Percentiles rank a stretch among this genome's conserved stretches.
These are phyloP conservation scores for Millerozyma miso DNA, from an alignment of 805 yeast species.

Conservation along the genomic window DNA sequence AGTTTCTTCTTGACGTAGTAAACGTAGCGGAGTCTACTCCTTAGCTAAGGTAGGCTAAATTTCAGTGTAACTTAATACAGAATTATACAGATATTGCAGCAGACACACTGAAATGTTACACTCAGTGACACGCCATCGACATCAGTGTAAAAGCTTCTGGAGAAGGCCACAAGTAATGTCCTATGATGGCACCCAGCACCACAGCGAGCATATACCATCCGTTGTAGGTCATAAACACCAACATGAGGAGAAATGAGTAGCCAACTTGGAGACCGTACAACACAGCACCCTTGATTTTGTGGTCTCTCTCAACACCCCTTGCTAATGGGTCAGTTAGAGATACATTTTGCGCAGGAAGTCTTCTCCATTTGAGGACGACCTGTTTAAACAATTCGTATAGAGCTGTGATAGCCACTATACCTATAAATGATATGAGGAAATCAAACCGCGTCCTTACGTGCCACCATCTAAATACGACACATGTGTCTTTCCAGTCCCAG, in stretches of 20 bases:
- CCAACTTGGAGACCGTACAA: constrained; percentile 64
- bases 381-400: constrained; percentile 58
- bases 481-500: constrained; percentile 70
- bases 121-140: constrained; percentile 33
- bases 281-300: constrained; percentile 32
- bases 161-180: constrained; percentile 57
- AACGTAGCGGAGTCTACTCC: no score
- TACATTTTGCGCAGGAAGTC: constrained; percentile 8
- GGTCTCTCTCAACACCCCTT: constrained; percentile 6
- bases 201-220: constrained; percentile 81
- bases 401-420: constrained; percentile 45
- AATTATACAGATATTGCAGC: no score
- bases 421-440: constrained; percentile 48
- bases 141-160: constrained; percentile 8
- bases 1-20: no score
- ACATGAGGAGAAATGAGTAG: constrained; percentile 69
- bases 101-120: background rate
- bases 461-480: constrained; percentile 80
- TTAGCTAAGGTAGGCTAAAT: no score
- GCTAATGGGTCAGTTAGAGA: background rate
- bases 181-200: constrained; percentile 65
- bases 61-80: no score
- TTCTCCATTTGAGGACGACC: constrained; percentile 27
- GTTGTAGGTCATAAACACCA: constrained; percentile 82
- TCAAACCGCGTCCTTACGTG: constrained; percentile 53